A percentile compares a stretch with the other conserved stretches of the same genome.
These are phyloP conservation scores for Inga laurina DNA, from an alignment of 306 rosid genomes.

Conservation along the genomic window DNA sequence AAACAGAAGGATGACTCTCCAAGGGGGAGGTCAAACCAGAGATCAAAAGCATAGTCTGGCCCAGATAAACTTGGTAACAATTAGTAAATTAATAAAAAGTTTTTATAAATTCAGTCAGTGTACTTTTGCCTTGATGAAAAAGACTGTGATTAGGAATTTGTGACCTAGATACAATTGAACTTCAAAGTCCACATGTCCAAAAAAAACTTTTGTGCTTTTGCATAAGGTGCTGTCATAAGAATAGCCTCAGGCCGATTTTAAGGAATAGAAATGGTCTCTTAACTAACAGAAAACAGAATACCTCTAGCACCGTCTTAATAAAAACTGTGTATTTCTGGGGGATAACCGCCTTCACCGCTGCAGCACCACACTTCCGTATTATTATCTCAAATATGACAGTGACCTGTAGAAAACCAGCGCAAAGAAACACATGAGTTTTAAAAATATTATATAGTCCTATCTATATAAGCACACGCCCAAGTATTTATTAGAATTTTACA, in stretches of 20 bases:
- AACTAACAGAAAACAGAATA: constrained; percentile 33
- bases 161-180: constrained; percentile 13
- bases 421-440: constrained; percentile 1
- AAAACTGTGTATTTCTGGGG: constrained; percentile 74
- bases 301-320: constrained; percentile 69
- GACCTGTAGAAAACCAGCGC: constrained; percentile 51
- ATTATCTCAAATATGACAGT: constrained; percentile 75
- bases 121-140: constrained; percentile 13
- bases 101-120: background rate
- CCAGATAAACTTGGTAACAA: background rate
- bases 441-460: background rate
- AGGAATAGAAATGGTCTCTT: background rate
- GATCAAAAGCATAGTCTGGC: background rate
- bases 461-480: background rate
- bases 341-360: constrained; percentile 60
- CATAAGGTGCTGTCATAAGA: constrained; percentile 17
- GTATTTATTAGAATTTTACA: background rate
- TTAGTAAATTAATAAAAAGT: background rate
- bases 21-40: constrained; percentile 1
- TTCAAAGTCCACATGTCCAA: background rate
- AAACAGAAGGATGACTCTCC: background rate
- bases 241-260: background rate
- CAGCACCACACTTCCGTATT: constrained; percentile 80
- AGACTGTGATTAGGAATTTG: constrained; percentile 13
- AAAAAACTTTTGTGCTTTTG: constrained; percentile 1